Conservation (phyloP, 768 basidiomycete genomes). For the Mycena sanguinolenta region DNA sequence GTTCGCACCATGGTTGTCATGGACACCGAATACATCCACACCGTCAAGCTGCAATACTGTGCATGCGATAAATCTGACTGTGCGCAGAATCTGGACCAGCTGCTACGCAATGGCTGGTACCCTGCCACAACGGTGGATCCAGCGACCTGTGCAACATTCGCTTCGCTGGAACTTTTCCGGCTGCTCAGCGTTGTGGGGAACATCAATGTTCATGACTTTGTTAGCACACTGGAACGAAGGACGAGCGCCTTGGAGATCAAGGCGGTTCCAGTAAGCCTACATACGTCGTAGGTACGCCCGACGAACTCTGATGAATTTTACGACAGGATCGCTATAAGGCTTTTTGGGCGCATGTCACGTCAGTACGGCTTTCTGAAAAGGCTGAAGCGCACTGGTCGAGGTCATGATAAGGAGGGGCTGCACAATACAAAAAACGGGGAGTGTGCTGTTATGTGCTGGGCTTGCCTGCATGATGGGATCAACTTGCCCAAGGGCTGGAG, state of each 20-base stretch:
- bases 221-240: constrained; percentile 5
- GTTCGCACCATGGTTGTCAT: constrained; percentile 25
- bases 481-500: too few relatives aligned
- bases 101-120: constrained; percentile 12
- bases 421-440: constrained; percentile 5
- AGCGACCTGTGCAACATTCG: constrained; percentile 25
- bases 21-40: constrained; percentile 18
- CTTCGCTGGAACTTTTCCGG: constrained; percentile 20
- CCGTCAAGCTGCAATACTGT: constrained; percentile 6
- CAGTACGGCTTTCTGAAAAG: neutral
- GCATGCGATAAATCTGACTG: neutral
- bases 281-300: too few relatives aligned
- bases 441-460: constrained; percentile 37
- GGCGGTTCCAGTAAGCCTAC: too few relatives aligned
- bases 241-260: neutral
- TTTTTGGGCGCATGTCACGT: neutral
- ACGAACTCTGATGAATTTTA: too few relatives aligned
- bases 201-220: constrained; percentile 29
- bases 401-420: constrained; percentile 21
- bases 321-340: constrained; percentile 29
- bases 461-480: constrained; percentile 32
- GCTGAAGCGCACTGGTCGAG: constrained; percentile 9
- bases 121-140: constrained; percentile 16
- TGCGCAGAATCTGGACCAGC: neutral
- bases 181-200: constrained; percentile 26